phyloP scores from a whole-genome alignment of 306 rosid species.

The Corylus americana region DNA sequence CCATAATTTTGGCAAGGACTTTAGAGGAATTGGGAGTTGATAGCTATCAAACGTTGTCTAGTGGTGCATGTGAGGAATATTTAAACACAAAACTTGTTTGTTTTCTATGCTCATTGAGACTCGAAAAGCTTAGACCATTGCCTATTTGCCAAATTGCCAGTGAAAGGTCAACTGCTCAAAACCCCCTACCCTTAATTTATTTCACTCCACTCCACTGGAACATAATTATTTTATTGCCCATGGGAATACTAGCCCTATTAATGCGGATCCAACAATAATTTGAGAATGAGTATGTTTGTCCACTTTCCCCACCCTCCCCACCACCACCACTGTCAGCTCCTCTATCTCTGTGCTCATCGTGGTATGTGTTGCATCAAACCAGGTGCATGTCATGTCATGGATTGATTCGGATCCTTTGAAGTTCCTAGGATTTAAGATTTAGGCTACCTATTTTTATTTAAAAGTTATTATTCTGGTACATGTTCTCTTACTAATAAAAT shows the following conservation, averaged over 20 bases:
- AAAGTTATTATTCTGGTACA: no score
- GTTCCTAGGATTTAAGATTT: no score
- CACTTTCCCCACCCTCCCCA: background rate
- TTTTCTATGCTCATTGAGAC: conserved; percentile 6
- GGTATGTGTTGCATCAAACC: background rate
- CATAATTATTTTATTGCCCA: background rate
- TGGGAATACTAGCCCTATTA: conserved; percentile 1
- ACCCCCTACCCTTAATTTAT: background rate
- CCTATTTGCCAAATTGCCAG: background rate
- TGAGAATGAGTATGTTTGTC: conserved; percentile 18
- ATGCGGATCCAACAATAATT: conserved; percentile 15
- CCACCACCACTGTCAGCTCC: background rate
- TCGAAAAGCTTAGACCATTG: background rate
- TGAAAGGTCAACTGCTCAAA: conserved; percentile 12
- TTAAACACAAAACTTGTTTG: conserved; percentile 3
- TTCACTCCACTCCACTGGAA: background rate
- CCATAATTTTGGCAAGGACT: background rate
- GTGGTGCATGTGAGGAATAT: conserved; percentile 4
- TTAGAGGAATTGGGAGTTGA: background rate
- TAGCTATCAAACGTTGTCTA: background rate
- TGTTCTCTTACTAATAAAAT: no score
- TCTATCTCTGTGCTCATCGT: background rate
- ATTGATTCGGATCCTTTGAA: background rate
- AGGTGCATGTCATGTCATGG: background rate
- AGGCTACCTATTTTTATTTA: no score